Conservation (phyloP, 306 rosid genomes). For the Pyrus bretschneideri region DNA sequence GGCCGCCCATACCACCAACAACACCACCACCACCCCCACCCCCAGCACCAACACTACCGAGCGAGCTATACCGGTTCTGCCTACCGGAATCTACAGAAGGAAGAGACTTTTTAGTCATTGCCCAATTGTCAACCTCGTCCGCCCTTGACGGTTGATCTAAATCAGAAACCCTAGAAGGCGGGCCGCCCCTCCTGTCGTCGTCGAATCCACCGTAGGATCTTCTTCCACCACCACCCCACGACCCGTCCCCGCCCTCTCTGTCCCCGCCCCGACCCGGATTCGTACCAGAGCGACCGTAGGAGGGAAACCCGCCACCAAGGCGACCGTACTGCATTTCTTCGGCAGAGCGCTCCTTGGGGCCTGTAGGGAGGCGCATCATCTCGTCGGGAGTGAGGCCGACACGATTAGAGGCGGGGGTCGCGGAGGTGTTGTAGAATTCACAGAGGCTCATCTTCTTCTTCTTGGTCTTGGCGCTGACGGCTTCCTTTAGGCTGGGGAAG, state of each 20-base stretch:
- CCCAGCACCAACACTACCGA: conserved; percentile 40
- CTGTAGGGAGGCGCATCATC: conserved; percentile 80
- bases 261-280: conserved; percentile 41
- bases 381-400: conserved; percentile 62
- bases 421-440: conserved; percentile 22
- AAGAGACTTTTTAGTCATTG: conserved; percentile 46
- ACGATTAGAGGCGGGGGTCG: not conserved
- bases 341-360: conserved; percentile 64
- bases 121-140: conserved; percentile 94
- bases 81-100: conserved; percentile 64
- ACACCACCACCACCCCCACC: conserved; percentile 36
- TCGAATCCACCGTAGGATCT: conserved; percentile 84
- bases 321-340: conserved; percentile 73
- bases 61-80: conserved; percentile 51
- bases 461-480: conserved; percentile 59
- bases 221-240: conserved; percentile 78
- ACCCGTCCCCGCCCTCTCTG: conserved; percentile 58
- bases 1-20: conserved; percentile 29
- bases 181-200: conserved; percentile 67
- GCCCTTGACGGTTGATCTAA: conserved; percentile 90
- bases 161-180: conserved; percentile 80
- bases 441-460: conserved; percentile 58
- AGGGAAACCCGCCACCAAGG: conserved; percentile 64
- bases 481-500: conserved; percentile 81
- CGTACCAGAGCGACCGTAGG: conserved; percentile 42